Base-by-base conservation (phyloP, 805 yeast species). In the Candida ficus region DNA sequence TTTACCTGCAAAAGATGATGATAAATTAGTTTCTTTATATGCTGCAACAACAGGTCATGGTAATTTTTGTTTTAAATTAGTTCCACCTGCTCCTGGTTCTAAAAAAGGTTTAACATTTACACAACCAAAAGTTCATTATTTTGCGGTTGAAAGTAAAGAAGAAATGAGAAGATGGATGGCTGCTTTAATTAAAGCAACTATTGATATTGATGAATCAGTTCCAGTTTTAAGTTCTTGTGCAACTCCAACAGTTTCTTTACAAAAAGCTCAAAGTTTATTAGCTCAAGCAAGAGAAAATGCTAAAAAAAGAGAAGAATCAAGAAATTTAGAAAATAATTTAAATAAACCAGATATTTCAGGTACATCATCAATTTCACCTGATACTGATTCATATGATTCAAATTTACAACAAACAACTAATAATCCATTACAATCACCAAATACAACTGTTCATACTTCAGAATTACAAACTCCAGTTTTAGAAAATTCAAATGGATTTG, bases 81-180 rank as follows among this genome's bases (percentile, higher is more conserved):
- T 90, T 4, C 99, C 99, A 9, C 99, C 99, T 0, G 95, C 95
- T 2, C 98, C 98, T 0, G 99, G 99, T 0, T 86, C 91, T 39
- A 81, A 83, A 49, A 91, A 90, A 64, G 98, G 98, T 0, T 75
- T 93, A 42, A 90, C 96, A 0, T 93, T 93, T 61, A 93, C 99
- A 0, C 96, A 90, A 48, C 99, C 96, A 22, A 87, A 89, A 50
- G 85, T 89, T 7, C 99, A 93, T 56, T 93, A 83, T 61, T 93
- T 93, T 71, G 97, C 98, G 0, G 96, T 91, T 33, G 97, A 93
- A 37, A 74, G 87, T 0, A 76, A 73, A 42, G 95, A 88, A 37
- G 98, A 91, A 48, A 84, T 91, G 96, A 73, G 96, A 57, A 75
- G 74, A 2, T 93, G 99, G 99, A 80, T 90, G 79, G 84, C 89